A percentile compares a stretch with the other conserved stretches of the same genome.
Conservation (phyloP, 176 grass and related monocot species). For the Cocos nucifera region DNA sequence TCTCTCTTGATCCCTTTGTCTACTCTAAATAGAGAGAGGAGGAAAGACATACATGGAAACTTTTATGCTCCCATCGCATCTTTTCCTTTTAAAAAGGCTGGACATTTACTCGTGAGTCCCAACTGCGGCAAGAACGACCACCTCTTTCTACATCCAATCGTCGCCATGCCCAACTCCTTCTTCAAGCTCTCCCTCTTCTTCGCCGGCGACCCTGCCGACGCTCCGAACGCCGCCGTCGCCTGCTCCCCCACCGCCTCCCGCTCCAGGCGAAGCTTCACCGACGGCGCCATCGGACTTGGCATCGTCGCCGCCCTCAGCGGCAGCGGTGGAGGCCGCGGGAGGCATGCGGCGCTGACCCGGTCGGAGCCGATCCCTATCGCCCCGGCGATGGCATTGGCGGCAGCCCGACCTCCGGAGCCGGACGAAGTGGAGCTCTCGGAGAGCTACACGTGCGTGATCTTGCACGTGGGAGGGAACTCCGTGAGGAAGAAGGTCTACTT, state of each 20-base stretch:
- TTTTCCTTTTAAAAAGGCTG: no score
- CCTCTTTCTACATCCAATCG: no score
- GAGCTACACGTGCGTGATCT: conserved; percentile 69
- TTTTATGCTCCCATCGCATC: no score
- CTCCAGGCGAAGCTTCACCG: conserved; percentile 32
- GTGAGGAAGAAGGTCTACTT: conserved; percentile 47
- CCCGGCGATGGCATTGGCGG: background rate
- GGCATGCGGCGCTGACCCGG: background rate
- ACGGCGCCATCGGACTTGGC: conserved; percentile 29
- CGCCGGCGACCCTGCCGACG: conserved; percentile 29
- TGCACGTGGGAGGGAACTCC: conserved; percentile 21
- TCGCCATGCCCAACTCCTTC: no score
- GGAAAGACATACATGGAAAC: no score
- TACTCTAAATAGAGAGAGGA: no score
- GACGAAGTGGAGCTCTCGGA: conserved; percentile 42
- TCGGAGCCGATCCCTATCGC: conserved; percentile 42
- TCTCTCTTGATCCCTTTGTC: no score
- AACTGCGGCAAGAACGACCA: no score
- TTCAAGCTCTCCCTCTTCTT: conserved; percentile 17
- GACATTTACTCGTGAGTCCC: no score
- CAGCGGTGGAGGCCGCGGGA: background rate
- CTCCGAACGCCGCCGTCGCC: conserved; percentile 1
- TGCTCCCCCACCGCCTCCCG: background rate
- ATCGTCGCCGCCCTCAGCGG: conserved; percentile 42
- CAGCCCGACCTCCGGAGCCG: background rate